Percentiles rank a stretch among this genome's conserved stretches.
phyloP scores from a whole-genome alignment of 2,329 filamentous ascomycete species.

The Ceratocystis papillata region DNA sequence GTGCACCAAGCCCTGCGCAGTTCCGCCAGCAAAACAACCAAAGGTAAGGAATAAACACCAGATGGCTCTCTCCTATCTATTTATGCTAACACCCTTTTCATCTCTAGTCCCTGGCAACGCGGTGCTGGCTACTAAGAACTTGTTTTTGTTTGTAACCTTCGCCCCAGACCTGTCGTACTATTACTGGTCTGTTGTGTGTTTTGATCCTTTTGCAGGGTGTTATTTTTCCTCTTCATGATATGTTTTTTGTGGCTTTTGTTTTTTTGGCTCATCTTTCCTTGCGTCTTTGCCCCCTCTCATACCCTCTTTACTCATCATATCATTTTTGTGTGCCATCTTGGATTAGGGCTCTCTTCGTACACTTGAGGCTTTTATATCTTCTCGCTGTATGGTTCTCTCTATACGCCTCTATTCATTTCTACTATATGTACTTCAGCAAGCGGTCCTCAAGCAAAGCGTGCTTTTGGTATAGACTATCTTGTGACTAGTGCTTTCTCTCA shows the following conservation, averaged over 20 bases:
- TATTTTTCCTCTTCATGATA: constrained; percentile 4
- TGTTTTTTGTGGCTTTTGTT: constrained; percentile 14
- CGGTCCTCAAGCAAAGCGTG: neutral
- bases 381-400: neutral
- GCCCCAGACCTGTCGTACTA: neutral
- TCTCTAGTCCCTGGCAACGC: constrained; percentile 37
- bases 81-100: constrained; percentile 8
- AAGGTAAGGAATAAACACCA: constrained; percentile 29
- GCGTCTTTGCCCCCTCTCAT: neutral
- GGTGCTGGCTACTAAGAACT: constrained; percentile 36
- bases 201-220: neutral
- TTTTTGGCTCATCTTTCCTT: constrained; percentile 7
- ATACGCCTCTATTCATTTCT: neutral
- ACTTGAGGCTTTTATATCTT: neutral
- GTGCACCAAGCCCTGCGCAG: constrained; percentile 29
- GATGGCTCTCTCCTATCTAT: too few relatives aligned
- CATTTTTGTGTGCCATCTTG: constrained; percentile 2
- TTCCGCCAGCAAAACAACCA: constrained; percentile 34
- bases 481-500: neutral
- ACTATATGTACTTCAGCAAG: neutral
- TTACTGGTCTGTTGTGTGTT: neutral
- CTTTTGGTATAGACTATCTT: too few relatives aligned
- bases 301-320: neutral
- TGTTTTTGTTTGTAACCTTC: neutral
- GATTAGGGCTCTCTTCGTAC: constrained; percentile 1